Evolutionary conservation across 345 rosid species (phyloP).

Genomic region (Hirschfeldia incana): DNA sequence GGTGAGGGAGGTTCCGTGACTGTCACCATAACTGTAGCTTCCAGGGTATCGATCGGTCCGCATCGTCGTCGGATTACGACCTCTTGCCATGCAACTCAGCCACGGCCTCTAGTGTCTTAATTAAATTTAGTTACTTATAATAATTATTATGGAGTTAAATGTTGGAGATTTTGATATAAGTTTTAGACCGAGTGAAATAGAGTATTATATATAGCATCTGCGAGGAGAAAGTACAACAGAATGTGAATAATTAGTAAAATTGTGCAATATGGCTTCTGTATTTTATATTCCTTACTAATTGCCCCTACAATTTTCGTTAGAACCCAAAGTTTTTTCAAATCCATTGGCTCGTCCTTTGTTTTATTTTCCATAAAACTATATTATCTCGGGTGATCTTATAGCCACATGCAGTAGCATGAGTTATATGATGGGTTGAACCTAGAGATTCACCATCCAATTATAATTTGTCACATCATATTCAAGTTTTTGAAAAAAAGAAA

Average conservation of each 20-base stretch:
- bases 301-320: background rate
- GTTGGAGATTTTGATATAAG: constrained; percentile 38
- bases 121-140: background rate
- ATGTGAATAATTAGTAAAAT: background rate
- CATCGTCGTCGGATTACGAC: constrained; percentile 32
- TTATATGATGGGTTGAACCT: background rate
- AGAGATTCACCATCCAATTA: too few relatives aligned
- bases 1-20: constrained; percentile 20
- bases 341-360: background rate
- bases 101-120: background rate
- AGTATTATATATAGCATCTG: constrained; percentile 28
- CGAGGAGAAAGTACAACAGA: constrained; percentile 7
- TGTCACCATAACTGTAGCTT: constrained; percentile 34
- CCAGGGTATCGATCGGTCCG: constrained; percentile 36
- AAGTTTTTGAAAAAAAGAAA: too few relatives aligned
- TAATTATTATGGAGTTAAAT: background rate
- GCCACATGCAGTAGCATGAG: background rate
- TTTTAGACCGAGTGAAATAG: constrained; percentile 7
- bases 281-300: background rate
- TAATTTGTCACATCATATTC: too few relatives aligned
- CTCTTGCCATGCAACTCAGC: constrained; percentile 33
- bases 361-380: too few relatives aligned
- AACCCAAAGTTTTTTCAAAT: background rate
- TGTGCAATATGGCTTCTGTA: background rate
- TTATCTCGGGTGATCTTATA: background rate